Percentiles rank a stretch among this genome's conserved stretches.
These are phyloP conservation scores for Nicotiana obtusifolia DNA, from an alignment of 257 asterid genomes.

Conservation along the genomic window DNA sequence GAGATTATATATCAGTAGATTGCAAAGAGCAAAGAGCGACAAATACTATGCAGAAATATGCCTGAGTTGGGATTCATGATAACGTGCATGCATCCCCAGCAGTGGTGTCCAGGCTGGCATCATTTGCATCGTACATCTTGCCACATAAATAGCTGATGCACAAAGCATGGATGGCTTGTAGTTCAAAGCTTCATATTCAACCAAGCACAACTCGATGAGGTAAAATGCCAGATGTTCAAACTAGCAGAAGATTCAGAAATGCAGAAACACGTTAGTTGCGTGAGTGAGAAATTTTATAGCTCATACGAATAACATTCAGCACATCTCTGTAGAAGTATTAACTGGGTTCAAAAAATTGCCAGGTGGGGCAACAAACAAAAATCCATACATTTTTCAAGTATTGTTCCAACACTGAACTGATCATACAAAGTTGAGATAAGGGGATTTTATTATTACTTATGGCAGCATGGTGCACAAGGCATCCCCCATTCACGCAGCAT, in stretches of 20 bases:
- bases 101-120: conserved; percentile 78
- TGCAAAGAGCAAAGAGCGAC: not conserved
- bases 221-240: conserved; percentile 77
- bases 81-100: conserved; percentile 55
- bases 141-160: conserved; percentile 88
- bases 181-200: conserved; percentile 74
- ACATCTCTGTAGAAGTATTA: not conserved
- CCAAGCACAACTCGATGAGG: conserved; percentile 90
- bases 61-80: conserved; percentile 74
- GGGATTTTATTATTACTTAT: not conserved
- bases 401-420: not conserved
- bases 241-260: conserved; percentile 33
- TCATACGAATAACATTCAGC: not conserved
- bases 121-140: conserved; percentile 66
- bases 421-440: not conserved
- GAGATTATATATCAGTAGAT: conserved; percentile 9
- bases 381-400: not conserved
- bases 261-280: not conserved
- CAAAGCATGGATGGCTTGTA: conserved; percentile 88
- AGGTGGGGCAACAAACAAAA: not conserved
- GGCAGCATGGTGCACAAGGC: too few relatives aligned
- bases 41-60: conserved; percentile 8
- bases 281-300: not conserved
- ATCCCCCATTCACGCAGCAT: too few relatives aligned
- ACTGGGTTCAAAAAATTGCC: not conserved